Evolutionary conservation across 176 grass and related monocot species (phyloP).

Genomic region (Stipa capillata): DNA sequence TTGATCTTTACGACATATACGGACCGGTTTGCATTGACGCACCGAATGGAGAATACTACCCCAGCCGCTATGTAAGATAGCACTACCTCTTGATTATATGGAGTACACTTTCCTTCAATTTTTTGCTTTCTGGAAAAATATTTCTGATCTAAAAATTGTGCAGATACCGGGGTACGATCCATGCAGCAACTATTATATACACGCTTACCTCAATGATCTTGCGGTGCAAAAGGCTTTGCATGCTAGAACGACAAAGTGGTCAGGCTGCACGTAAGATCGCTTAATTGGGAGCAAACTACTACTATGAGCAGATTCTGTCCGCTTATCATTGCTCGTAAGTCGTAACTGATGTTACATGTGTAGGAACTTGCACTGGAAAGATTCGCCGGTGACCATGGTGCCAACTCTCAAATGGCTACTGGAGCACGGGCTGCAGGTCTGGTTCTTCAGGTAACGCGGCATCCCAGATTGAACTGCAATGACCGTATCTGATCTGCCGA

Average conservation of each 20-base stretch:
- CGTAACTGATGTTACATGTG: background rate
- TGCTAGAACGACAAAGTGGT: conserved; percentile 4
- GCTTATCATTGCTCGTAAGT: background rate
- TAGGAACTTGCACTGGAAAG: conserved; percentile 26
- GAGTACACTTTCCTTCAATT: background rate
- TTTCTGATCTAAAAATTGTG: background rate
- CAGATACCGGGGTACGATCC: conserved; percentile 27
- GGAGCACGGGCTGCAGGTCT: background rate
- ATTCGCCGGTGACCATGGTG: conserved; percentile 11
- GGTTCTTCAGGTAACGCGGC: conserved; percentile 33
- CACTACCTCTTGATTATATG: background rate
- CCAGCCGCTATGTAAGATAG: background rate
- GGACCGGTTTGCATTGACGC: conserved; percentile 4
- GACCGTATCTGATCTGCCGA: background rate
- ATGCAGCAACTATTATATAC: conserved; percentile 2
- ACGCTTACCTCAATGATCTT: conserved; percentile 27
- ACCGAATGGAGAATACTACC: background rate
- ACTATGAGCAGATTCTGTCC: background rate
- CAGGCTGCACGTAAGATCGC: conserved; percentile 20
- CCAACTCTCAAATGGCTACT: conserved; percentile 22
- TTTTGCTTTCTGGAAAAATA: background rate
- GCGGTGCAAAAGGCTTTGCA: conserved; percentile 32
- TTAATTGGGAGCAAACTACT: background rate
- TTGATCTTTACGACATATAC: conserved; percentile 26
- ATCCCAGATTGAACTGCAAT: background rate